Base-by-base conservation (phyloP, 2,329 filamentous ascomycete genomes). In the Thyridium curvatum region DNA sequence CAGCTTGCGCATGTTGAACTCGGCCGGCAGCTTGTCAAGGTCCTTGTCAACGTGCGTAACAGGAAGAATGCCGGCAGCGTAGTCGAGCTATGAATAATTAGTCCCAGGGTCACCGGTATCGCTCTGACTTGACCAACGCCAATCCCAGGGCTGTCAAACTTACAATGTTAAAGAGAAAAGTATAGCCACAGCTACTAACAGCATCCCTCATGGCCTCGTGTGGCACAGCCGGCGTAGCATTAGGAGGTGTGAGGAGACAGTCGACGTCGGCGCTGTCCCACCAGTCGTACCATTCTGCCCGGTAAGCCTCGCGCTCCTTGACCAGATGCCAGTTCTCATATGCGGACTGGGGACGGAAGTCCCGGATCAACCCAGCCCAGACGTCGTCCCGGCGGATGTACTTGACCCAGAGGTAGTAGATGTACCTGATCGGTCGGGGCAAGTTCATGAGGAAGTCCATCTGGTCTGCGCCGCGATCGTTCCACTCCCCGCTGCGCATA, bases 401-500 rank as follows among this genome's bases (percentile, higher is more conserved):
- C 52, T 83, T 84, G n/a, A 93, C 82, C 74, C 85, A 96, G 6
- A 89, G 75, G 57, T 89, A 93, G 66, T 94, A 87, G n/a, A 93
- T 53, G 58, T 84, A 94, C 57, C 88, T 87, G 49, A 94, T 54
- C 4, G 84, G 78, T 7, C 79, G 68, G 12, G 87, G 84, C 12
- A 94, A 72, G 32, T 68, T 70, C 67, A 89, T 87, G 55, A 90
- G 80, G 50, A 73, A 78, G 38, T 76, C 71, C 68, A 96, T 80
- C 57, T 90, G 83, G 17, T 71, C 71, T 3, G 86, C 87, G 13
- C 90, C 90, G 0, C 74, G 63, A 55, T 96, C 90, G 45, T 86
- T 84, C 65, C 79, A 81, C 59, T 96, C 91, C 30, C 86, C 85
- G 3, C 71, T 74, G 38, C 82, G 77, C 61, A 91, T 84, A 57